Base-by-base conservation (phyloP, 345 rosid genomes). In the Moricandia moricandioides region DNA sequence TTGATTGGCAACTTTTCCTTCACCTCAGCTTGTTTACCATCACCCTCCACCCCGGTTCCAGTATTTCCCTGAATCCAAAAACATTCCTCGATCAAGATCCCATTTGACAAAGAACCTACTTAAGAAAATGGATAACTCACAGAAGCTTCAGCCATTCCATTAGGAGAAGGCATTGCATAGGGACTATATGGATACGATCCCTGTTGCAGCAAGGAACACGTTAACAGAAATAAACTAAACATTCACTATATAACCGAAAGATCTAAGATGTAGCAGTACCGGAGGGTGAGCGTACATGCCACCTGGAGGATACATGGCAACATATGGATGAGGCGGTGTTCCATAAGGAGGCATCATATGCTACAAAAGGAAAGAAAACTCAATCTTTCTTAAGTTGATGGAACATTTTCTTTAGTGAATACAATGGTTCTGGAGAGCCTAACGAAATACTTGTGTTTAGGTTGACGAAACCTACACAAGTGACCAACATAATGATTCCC, bases 131-230 rank as follows among this genome's bases (percentile, higher is more conserved):
- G 6, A 62, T 62, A 81, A 80, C 95, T 87, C 81, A 86, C 89
- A 65, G 86, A 80, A 78, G 87, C 88, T 87, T 94, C 98, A 8
- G 83, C 84, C 70, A 91, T 79, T 71, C 96, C 96, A 83, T 89
- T 93, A 79, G 96, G 96, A 56, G 94, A 87, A 77, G 90, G 91
- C 89, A 94, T 85, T 24, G 95, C 89, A 81, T 91, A 94, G 58
- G 98, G 96, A 85, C 95, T 94, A 66, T 91, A 91, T 75, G 98
- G 96, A 84, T 91, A 94, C 69, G 97, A 88, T 24, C 96, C 97
- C 96, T 94, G 81, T 31, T 67, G 52, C 61, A 81, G 24, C 76
- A 43, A 11, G 8, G 52, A 70, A 17, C 65, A 73, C 45, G 24
- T 67, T 49, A 75, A 16, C 49, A 75, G 14, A 73, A 39, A 10